These are phyloP conservation scores for Pythium coloratum DNA, from an alignment of 352 stramenopile genomes.

Conservation along the genomic window DNA sequence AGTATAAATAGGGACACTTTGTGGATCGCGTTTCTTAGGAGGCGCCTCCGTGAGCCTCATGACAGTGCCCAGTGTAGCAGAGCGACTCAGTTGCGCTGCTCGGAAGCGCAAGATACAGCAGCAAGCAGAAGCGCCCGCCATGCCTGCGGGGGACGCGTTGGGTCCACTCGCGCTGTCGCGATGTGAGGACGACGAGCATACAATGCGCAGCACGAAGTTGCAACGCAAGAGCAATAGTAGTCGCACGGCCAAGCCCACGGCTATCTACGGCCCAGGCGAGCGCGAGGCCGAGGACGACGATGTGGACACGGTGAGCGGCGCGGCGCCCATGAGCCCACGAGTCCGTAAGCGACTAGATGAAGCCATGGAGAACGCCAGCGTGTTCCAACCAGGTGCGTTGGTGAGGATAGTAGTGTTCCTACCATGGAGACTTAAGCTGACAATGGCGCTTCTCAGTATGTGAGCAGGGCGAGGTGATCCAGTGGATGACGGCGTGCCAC, in stretches of 20 bases:
- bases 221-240: conserved; percentile 3
- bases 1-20: not conserved
- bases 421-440: not conserved
- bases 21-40: not conserved
- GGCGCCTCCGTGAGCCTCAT: not conserved
- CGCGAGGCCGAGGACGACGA: conserved; percentile 13
- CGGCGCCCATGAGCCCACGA: conserved; percentile 44
- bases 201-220: not conserved
- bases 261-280: not conserved
- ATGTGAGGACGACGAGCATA: conserved; percentile 27
- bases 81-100: not conserved
- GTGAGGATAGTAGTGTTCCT: not conserved
- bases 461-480: conserved; percentile 77
- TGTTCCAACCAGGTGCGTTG: conserved; percentile 61
- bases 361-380: conserved; percentile 73
- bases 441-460: conserved; percentile 40
- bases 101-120: conserved; percentile 13
- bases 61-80: conserved; percentile 1
- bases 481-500: conserved; percentile 85
- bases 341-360: conserved; percentile 72
- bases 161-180: conserved; percentile 16
- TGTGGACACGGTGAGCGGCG: conserved; percentile 20
- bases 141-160: conserved; percentile 3
- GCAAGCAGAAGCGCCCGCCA: not conserved
- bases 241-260: not conserved